phyloP scores from a whole-genome alignment of 1,284 basidiomycete species.

The Moniliella sp. region DNA sequence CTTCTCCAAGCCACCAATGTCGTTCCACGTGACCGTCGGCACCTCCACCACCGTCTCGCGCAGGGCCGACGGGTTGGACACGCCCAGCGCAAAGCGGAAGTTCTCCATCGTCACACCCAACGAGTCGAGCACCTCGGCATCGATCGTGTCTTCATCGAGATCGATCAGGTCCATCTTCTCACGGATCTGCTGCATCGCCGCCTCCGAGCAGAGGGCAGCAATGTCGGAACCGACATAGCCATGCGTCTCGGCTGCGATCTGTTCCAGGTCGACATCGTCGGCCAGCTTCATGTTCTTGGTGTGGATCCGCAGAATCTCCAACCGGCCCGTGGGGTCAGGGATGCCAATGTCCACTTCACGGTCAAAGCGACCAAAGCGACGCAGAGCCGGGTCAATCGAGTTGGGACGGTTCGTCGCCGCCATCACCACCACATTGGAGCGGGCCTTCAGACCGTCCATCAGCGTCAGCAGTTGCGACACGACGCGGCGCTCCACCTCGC shows the following conservation, averaged over 20 bases:
- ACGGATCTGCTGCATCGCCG: constrained; percentile 93
- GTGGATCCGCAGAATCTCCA: constrained; percentile 94
- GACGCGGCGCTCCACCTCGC: constrained; percentile 94
- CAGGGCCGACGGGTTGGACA: constrained; percentile 84
- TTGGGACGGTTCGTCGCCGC: constrained; percentile 95
- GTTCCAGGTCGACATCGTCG: constrained; percentile 89
- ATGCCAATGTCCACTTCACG: constrained; percentile 98
- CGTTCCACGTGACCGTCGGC: constrained; percentile 88
- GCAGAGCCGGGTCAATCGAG: constrained; percentile 91
- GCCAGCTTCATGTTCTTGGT: constrained; percentile 99
- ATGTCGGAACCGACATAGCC: constrained; percentile 97
- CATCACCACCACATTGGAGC: constrained; percentile 97
- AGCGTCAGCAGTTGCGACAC: constrained; percentile 91
- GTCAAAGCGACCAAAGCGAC: constrained; percentile 95
- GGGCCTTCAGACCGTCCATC: constrained; percentile 95
- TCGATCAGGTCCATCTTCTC: constrained; percentile 95
- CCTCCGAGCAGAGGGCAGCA: constrained; percentile 83
- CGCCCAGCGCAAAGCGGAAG: constrained; percentile 84
- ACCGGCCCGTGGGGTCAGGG: constrained; percentile 88
- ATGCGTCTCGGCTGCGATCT: constrained; percentile 94
- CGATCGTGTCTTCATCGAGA: constrained; percentile 58
- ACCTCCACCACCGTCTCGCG: constrained; percentile 92
- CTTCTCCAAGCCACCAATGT: constrained; percentile 95
- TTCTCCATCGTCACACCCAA: constrained; percentile 94
- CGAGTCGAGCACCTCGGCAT: constrained; percentile 83